Percentiles rank a stretch among this genome's conserved stretches.
Evolutionary conservation across 1,284 basidiomycete genomes (phyloP).

Genomic region (Moesziomyces sp.): DNA sequence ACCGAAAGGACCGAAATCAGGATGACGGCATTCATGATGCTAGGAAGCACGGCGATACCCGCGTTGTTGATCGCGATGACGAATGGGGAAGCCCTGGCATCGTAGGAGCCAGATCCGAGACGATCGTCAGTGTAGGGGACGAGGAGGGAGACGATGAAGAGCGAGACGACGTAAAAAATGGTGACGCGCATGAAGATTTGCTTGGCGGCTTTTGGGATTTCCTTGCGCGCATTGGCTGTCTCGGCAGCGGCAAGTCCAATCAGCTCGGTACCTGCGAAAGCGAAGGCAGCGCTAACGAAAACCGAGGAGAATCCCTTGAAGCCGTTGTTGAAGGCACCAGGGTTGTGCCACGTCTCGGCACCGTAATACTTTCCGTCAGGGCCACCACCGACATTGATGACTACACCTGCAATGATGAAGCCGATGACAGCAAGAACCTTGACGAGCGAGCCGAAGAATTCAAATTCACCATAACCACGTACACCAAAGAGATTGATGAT

Average conservation of each 20-base stretch:
- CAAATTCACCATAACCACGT: conserved; percentile 64
- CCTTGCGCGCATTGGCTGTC: conserved; percentile 71
- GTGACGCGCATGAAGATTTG: conserved; percentile 70
- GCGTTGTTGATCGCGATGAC: conserved; percentile 70
- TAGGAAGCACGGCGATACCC: conserved; percentile 69
- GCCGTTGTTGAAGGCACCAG: conserved; percentile 63
- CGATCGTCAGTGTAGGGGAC: conserved; percentile 67
- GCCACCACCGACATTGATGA: conserved; percentile 63
- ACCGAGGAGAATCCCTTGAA: conserved; percentile 66
- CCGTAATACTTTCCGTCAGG: conserved; percentile 57
- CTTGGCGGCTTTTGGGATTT: conserved; percentile 71
- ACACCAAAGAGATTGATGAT: conserved; percentile 65
- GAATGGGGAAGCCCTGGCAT: conserved; percentile 71
- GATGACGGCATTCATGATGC: conserved; percentile 71
- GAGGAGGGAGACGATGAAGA: conserved; percentile 74
- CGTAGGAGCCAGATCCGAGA: conserved; percentile 61
- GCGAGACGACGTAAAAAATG: conserved; percentile 72
- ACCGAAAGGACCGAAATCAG: conserved; percentile 68
- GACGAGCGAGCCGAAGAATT: conserved; percentile 59
- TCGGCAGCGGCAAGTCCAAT: conserved; percentile 77
- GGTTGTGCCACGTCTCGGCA: conserved; percentile 57
- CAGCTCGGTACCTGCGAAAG: conserved; percentile 70
- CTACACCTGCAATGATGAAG: conserved; percentile 64
- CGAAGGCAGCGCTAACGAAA: conserved; percentile 64
- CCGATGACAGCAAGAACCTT: conserved; percentile 64